phyloP scores from a whole-genome alignment of 202 grass and related monocot genomes.

The Digitaria exilis region DNA sequence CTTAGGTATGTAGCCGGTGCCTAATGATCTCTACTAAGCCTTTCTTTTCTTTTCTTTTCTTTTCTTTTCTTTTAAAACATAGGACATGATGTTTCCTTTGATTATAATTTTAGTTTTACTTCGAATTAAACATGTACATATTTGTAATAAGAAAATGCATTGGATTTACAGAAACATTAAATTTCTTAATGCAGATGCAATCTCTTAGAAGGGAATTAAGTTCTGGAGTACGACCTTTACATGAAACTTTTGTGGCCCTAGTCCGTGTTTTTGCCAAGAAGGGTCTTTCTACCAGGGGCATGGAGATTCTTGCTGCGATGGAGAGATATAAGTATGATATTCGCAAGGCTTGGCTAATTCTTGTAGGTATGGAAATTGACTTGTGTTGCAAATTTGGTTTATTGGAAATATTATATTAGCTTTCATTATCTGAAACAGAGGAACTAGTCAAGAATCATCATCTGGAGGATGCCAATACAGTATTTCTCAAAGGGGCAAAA shows the following conservation, averaged over 20 bases:
- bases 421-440: constrained; percentile 57
- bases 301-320: constrained; percentile 98
- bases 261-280: constrained; percentile 87
- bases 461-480: constrained; percentile 82
- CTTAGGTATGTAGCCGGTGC: constrained; percentile 7
- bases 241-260: constrained; percentile 91
- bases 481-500: constrained; percentile 97
- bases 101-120: neutral
- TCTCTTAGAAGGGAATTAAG: constrained; percentile 95
- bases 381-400: constrained; percentile 28
- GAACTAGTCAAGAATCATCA: constrained; percentile 79
- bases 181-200: constrained; percentile 77
- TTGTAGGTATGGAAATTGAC: constrained; percentile 72
- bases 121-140: neutral
- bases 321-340: constrained; percentile 92
- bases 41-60: no score
- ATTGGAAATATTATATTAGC: constrained; percentile 29
- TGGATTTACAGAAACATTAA: constrained; percentile 7
- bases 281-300: constrained; percentile 82
- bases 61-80: neutral
- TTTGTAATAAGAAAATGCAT: constrained; percentile 20
- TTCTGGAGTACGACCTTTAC: constrained; percentile 73
- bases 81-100: neutral
- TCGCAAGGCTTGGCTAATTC: constrained; percentile 91
- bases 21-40: neutral